Evolutionary conservation across 2,329 filamentous ascomycete species (phyloP), one percentile per base, ranked within the genome.

Genomic region (Mollisia scopiformis): DNA sequence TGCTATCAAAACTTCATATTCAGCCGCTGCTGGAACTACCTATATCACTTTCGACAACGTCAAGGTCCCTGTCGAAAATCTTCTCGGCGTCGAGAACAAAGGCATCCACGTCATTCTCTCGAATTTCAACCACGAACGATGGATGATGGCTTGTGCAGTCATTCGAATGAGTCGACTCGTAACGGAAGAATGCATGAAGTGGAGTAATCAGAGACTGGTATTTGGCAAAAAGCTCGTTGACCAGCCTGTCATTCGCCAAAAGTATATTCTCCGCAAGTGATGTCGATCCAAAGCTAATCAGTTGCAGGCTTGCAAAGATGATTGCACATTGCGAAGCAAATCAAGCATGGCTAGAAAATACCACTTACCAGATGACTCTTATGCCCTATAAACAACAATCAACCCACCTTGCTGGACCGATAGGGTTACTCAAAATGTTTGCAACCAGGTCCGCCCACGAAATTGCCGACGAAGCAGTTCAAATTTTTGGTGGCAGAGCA

Each of bases 91-190:
- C 72, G 92, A 96, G 77, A 86, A 95, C 80, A 91, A 94, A 78
- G 92, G 92, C 6, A 93, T 96, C 72, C 84, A 88, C 63, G 90
- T 95, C 30, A 92, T 96, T 72, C 82, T 95, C 72, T 87, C 84
- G 77, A 96, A 96, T 78, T 96, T 96, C 79, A 95, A 95, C 81
- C 91, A 95, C 77, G 91, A 93, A 78, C 84, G 90, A 31, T 92
- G 89, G 83, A 88, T 84, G 77, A 92, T 93, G 89, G 80, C 81
- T 59, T 88, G 85, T 67, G 86, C 78, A 54, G 85, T 88, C 3
- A 82, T 88, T 62, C 87, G 90, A 54, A 81, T 84, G 75, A 86
- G 82, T 57, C 84, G 91, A 64, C 83, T 83, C 1, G 84, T 94
- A 14, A 87, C 92, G 13, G 91, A 96, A 75, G 92, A 96, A 73